These are phyloP conservation scores for Dispira parvispora DNA, from an alignment of 192 early-diverging fungal species.

Conservation along the genomic window DNA sequence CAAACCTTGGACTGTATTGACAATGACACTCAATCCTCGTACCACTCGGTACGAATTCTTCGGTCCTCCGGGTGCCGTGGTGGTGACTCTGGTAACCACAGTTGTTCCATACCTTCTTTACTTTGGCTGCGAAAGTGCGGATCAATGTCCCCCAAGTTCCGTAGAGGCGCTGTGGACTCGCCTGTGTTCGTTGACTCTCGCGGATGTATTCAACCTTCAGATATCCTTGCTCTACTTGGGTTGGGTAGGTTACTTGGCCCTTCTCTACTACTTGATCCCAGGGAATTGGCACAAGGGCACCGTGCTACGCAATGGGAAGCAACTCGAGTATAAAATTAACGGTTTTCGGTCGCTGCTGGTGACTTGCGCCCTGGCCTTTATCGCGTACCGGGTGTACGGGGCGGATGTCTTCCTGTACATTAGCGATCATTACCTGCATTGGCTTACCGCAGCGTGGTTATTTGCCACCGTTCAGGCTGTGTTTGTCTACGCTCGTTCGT, in stretches of 20 bases:
- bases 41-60: constrained; percentile 72
- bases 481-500: constrained; percentile 59
- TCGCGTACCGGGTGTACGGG: constrained; percentile 31
- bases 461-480: constrained; percentile 46
- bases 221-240: constrained; percentile 37
- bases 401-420: constrained; percentile 55
- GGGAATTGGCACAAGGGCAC: constrained; percentile 46
- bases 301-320: constrained; percentile 47
- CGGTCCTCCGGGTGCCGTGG: constrained; percentile 39
- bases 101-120: constrained; percentile 26
- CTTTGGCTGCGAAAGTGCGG: constrained; percentile 24
- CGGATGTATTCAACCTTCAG: constrained; percentile 23
- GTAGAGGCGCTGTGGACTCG: not conserved
- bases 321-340: constrained; percentile 73
- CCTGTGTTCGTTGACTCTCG: constrained; percentile 19
- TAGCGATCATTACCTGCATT: constrained; percentile 56
- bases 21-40: constrained; percentile 32
- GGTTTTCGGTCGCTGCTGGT: constrained; percentile 43
- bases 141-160: constrained; percentile 34
- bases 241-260: constrained; percentile 55
- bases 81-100: constrained; percentile 29
- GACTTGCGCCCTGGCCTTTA: constrained; percentile 25
- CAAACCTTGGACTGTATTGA: not conserved
- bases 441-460: constrained; percentile 49
- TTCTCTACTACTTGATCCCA: constrained; percentile 50